Conservation (phyloP, 805 yeast species). For the Ogataea nakhonphanomensis region DNA sequence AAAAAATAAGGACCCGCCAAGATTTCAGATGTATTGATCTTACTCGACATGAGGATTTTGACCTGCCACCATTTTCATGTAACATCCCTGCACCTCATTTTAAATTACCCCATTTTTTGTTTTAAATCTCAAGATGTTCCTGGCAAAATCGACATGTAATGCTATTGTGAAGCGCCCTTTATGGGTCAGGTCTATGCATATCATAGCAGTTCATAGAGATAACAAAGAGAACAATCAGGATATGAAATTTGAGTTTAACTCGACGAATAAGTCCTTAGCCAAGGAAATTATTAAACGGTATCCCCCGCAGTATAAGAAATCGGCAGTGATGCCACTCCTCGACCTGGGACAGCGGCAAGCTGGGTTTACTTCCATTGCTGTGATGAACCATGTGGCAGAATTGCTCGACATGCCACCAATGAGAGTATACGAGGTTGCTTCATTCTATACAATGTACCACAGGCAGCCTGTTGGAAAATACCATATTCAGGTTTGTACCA, state of each 20-base stretch:
- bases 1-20: too few species aligned
- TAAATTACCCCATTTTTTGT: conserved; percentile 10
- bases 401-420: conserved; percentile 85
- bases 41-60: too few species aligned
- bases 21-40: too few species aligned
- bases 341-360: conserved; percentile 85
- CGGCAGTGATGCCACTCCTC: conserved; percentile 82
- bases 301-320: conserved; percentile 83
- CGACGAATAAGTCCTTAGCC: conserved; percentile 66
- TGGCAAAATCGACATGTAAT: not conserved
- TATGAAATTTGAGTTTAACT: conserved; percentile 68
- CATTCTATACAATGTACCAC: conserved; percentile 89
- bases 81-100: not conserved
- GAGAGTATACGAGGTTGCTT: conserved; percentile 92
- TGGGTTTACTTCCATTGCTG: conserved; percentile 82
- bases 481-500: conserved; percentile 82
- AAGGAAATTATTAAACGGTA: conserved; percentile 70
- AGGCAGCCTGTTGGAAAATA: conserved; percentile 83
- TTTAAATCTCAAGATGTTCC: not conserved
- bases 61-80: too few species aligned
- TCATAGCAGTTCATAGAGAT: conserved; percentile 66
- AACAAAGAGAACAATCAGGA: conserved; percentile 61
- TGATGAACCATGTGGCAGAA: conserved; percentile 87
- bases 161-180: not conserved
- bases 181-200: conserved; percentile 26